Evolutionary conservation across 2,329 filamentous ascomycete genomes (phyloP), one percentile per base, ranked within the genome.

Genomic region (Neonectria magnoliae): DNA sequence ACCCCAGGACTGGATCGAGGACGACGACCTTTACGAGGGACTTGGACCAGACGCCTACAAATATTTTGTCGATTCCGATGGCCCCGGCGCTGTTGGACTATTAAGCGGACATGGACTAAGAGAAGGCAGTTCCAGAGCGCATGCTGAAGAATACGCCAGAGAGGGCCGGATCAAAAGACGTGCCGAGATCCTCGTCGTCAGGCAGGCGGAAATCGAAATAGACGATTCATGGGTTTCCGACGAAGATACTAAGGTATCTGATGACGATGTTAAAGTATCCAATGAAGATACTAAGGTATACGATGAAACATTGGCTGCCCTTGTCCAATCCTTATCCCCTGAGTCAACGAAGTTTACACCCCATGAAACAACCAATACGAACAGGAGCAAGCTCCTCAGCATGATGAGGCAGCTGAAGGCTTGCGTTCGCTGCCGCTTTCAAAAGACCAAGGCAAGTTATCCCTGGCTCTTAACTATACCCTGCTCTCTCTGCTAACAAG

Each of bases 361-460:
- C 36, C 14, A 5, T 38, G 6, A 7, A 14, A n/a, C 13, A 16
- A 14, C 5, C 33, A 10, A 6, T 10, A 36, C 5, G 33, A 10
- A 36, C 4, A 51, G 63, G 31, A 50, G 58, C 11, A 51, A 62
- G 22, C 11, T 41, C 25, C 33, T 63, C 6, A 56, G 31, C 2
- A 36, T 10, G 29, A 65, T 66, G 6, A 62, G 62, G 27, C 51
- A 59, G 20, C 38, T 58, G 13, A 41, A 38, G 18, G 68, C 67
- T 8, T 72, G 70, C 42, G 52, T 72, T 45, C 70, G 70, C 50
- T 72, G 70, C 25, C 61, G 65, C n/a, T 57, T 70, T 33, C 70
- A 71, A 33, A 72, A 71, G 65, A 63, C 62, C 48, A 70, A 69
- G 58, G 71, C 73, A 62, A 20, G 47, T 20, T 31, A 13, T 13